Evolutionary conservation across 495 filamentous ascomycete species (phyloP).

Genomic region (Daldinia caldariorum): DNA sequence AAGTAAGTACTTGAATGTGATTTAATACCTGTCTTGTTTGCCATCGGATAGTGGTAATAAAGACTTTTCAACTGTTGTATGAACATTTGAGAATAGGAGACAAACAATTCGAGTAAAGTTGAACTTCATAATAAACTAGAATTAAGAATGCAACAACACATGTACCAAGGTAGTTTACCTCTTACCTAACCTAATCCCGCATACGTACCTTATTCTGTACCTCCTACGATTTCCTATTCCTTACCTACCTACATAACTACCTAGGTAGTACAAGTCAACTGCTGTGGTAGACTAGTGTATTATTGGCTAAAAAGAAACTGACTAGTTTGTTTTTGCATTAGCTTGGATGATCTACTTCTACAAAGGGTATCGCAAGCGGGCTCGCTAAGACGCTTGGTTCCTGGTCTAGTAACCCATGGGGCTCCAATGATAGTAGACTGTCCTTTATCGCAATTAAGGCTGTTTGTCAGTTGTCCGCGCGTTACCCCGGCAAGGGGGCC

Average conservation of each 20-base stretch:
- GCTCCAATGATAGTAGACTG: conserved; percentile 28
- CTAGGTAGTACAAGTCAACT: conserved; percentile 4
- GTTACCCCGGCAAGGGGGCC: conserved; percentile 17
- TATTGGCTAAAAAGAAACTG: conserved; percentile 27
- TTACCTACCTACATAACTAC: no score
- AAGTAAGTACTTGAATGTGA: no score
- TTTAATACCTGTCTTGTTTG: conserved; percentile 11
- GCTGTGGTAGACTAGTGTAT: background rate
- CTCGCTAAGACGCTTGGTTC: conserved; percentile 9
- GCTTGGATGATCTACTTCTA: conserved; percentile 30
- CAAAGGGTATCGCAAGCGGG: conserved; percentile 17
- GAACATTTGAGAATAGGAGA: background rate
- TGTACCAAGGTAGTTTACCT: no score
- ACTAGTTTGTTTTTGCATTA: conserved; percentile 15
- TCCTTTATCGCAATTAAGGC: conserved; percentile 24
- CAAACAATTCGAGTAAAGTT: conserved; percentile 15
- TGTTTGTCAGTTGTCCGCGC: conserved; percentile 14
- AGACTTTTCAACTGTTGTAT: no score
- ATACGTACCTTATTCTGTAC: background rate
- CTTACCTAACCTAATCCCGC: background rate
- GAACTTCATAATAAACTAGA: background rate
- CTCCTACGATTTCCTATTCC: conserved; percentile 32
- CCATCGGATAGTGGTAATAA: background rate
- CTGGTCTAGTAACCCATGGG: conserved; percentile 10
- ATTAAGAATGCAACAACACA: background rate